Evolutionary conservation across 78 protist genomes (phyloP).

Genomic region (Pigoraptor vietnamica): DNA sequence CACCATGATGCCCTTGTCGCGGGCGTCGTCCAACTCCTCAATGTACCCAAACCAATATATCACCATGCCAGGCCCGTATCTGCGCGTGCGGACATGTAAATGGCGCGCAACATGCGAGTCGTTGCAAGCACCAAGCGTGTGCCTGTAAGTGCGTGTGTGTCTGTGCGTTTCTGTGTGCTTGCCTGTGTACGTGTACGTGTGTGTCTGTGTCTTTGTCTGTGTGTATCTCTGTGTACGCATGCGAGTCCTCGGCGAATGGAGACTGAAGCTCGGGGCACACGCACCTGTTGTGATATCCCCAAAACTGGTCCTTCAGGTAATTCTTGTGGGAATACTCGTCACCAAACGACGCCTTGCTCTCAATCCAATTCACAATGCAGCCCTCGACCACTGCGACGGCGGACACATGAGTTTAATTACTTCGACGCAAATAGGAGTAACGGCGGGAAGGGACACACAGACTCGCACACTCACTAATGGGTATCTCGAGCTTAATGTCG

Average conservation of each 20-base stretch:
- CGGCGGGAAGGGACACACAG: neutral
- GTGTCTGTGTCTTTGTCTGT: too few relatives aligned
- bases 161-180: neutral
- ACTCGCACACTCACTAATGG: neutral
- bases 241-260: neutral
- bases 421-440: neutral
- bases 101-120: neutral
- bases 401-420: neutral
- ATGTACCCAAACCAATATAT: constrained; percentile 31
- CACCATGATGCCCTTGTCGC: constrained; percentile 1
- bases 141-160: neutral
- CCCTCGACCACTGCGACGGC: neutral
- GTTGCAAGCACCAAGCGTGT: too few relatives aligned
- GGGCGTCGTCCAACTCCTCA: constrained; percentile 13
- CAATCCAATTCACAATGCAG: constrained; percentile 10
- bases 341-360: constrained; percentile 32
- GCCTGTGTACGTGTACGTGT: too few relatives aligned
- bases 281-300: neutral
- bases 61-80: constrained; percentile 30
- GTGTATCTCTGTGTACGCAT: too few relatives aligned
- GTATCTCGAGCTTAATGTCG: neutral
- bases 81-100: neutral
- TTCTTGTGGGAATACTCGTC: constrained; percentile 3
- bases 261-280: too few relatives aligned
- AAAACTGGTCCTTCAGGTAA: constrained; percentile 8